Base-by-base conservation (phyloP, 805 yeast genomes). In the Teunomyces cretensis region DNA sequence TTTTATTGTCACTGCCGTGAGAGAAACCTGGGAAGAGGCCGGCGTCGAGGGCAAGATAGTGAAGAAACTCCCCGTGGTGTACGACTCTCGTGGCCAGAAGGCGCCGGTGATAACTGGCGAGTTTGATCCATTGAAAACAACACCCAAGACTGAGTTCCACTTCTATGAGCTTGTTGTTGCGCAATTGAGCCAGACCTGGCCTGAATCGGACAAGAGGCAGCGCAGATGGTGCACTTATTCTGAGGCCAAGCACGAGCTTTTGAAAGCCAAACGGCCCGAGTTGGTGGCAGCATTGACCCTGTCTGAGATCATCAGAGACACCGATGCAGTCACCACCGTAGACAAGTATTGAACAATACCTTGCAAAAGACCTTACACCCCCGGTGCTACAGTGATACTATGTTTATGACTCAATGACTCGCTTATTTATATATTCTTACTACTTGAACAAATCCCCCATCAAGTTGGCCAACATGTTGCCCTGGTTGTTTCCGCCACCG, bases 11-110 rank as follows among this genome's bases (percentile, higher is more conserved):
- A 68, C 87, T 4, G 97, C 97, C 0, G 70, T 76, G 13, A 74
- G 99, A 47, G 99, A 94, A 61, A 88, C 96, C 0, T 94, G 99
- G 99, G 99, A 94, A 64, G 99, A 94, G 67, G 94, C 96, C 0
- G 99, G 99, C 0, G 87, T 87, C 17, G 78, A 76, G 30, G 96
- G 97, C 6, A 67, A 61, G 13, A 73, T 90, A 3, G 56, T 71
- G 3, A 54, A 59, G 33, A 72, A 74, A 47, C 67, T 92, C 33
- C 95, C 92, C 0, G 70, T 78, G 0, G 83, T 87, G 19, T 78
- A 76, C 39, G 97, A 91, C 49, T 58, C 62, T 36, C 50, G 77
- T 35, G 74, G 73, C 12, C 41, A 51, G 13, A 64, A 65, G 50
- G 75, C 76, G 0, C 76, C 76, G 5, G 60, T 67, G 4, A 41